Evolutionary conservation across 2,329 filamentous ascomycete species (phyloP).

Genomic region (Penicillium sp.): DNA sequence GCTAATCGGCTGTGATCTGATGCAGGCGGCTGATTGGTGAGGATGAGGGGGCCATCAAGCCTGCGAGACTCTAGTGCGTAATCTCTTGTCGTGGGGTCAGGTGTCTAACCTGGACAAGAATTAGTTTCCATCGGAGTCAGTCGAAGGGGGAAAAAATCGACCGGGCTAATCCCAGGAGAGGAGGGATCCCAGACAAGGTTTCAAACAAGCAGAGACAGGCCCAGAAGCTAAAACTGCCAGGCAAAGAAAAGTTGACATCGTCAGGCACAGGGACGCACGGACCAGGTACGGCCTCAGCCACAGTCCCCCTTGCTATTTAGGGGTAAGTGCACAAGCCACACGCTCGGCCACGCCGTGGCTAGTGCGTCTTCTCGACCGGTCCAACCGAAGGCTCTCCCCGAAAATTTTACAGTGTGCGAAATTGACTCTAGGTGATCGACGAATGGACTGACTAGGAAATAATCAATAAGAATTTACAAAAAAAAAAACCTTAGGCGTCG

Average conservation of each 20-base stretch:
- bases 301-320: slow-evolving; percentile 19
- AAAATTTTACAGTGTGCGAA: neutral
- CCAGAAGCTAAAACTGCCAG: neutral
- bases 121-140: neutral
- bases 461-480: neutral
- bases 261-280: neutral
- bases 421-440: neutral
- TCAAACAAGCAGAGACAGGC: neutral
- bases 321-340: slow-evolving; percentile 26
- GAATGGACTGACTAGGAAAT: no score
- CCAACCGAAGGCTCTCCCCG: neutral
- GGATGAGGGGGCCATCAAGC: neutral
- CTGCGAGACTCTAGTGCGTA: neutral
- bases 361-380: slow-evolving; percentile 9
- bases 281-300: slow-evolving; percentile 15
- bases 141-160: neutral
- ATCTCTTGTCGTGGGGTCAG: slow-evolving; percentile 2
- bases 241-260: neutral
- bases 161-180: neutral
- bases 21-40: slow-evolving; percentile 5
- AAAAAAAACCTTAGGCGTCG: neutral
- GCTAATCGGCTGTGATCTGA: slow-evolving; percentile 14
- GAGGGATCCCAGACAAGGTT: no score
- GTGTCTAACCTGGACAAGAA: neutral
- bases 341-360: slow-evolving; percentile 28